Percentiles rank a stretch among this genome's conserved stretches.
Evolutionary conservation across 177 flowering plant genomes (phyloP).

Genomic region (Vitis hybrid): DNA sequence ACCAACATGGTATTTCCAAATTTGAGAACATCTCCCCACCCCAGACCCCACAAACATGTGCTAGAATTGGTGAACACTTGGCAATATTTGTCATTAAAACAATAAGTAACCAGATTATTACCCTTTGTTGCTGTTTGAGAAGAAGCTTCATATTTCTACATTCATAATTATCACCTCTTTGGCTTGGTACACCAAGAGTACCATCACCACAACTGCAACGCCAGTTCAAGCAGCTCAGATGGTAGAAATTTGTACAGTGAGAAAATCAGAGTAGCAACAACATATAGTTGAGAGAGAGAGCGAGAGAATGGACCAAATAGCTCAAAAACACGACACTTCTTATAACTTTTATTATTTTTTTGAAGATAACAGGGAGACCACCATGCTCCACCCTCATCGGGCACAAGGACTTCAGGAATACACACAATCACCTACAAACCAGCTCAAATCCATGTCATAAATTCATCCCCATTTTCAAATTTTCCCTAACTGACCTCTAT

Average conservation of each 20-base stretch:
- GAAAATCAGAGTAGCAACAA: not conserved
- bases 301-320: no score
- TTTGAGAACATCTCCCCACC: no score
- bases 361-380: no score
- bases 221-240: slow-evolving; percentile 15
- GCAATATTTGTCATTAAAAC: not conserved
- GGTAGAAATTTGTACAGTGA: not conserved
- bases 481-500: not conserved
- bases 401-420: no score
- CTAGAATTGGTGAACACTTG: no score
- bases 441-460: no score
- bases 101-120: slow-evolving; percentile 23
- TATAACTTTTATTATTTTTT: no score
- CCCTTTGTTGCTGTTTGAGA: slow-evolving; percentile 98
- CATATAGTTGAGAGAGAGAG: not conserved
- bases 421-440: no score
- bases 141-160: slow-evolving; percentile 99
- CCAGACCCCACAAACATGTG: not conserved
- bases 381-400: no score
- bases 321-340: no score
- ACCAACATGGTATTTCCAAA: not conserved
- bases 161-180: slow-evolving; percentile 93
- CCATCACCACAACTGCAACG: slow-evolving; percentile 96
- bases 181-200: slow-evolving; percentile 80
- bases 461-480: no score